phyloP scores from a whole-genome alignment of 306 rosid species.

The Vigna mungo region DNA sequence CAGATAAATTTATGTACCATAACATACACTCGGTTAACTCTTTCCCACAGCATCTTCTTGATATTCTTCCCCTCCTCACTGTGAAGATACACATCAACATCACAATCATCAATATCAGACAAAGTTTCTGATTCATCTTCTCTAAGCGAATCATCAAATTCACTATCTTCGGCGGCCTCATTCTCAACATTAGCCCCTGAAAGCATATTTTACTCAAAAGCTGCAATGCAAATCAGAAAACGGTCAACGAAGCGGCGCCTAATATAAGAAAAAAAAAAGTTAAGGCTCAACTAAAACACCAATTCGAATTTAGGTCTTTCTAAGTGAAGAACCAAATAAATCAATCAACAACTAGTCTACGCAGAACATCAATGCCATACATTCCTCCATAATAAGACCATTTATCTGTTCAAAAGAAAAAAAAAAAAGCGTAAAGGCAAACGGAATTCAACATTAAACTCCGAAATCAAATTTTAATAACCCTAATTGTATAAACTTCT shows the following conservation, averaged over 20 bases:
- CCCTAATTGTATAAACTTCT: too few species aligned
- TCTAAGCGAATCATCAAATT: constrained; percentile 26
- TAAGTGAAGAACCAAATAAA: neutral
- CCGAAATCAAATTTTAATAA: too few species aligned
- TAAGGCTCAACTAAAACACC: neutral
- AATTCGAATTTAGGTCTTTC: too few species aligned
- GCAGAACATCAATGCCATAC: neutral
- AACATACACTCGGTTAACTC: constrained; percentile 57
- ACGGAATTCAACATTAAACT: too few species aligned
- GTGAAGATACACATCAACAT: constrained; percentile 64
- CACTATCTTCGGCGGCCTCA: constrained; percentile 29
- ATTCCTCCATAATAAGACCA: neutral
- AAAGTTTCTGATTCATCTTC: constrained; percentile 63
- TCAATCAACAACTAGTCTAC: neutral
- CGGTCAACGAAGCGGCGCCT: neutral
- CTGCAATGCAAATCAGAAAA: neutral
- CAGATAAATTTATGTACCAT: constrained; percentile 51
- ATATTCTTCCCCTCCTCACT: constrained; percentile 57
- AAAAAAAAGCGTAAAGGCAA: neutral
- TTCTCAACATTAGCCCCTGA: constrained; percentile 39
- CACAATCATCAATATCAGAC: constrained; percentile 70
- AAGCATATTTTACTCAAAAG: neutral
- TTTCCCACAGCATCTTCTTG: constrained; percentile 68
- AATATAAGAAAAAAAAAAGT: neutral
- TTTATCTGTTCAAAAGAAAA: too few species aligned